phyloP scores from a whole-genome alignment of 2,329 filamentous ascomycete species.

The Pseudogymnoascus verrucosus region DNA sequence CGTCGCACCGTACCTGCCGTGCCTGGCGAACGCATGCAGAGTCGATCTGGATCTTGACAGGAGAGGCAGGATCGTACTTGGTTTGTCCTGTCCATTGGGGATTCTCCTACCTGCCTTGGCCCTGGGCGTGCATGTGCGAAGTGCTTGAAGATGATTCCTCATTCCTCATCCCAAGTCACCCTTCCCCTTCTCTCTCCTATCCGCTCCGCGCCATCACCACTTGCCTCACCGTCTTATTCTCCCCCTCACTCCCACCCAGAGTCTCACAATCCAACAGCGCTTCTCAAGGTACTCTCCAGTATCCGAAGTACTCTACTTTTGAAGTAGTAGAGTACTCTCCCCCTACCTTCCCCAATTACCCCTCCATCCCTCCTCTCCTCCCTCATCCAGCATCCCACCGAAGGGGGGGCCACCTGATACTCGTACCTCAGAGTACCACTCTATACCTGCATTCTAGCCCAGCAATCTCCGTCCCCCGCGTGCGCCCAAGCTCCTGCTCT shows the following conservation, averaged over 20 bases:
- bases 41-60: conserved; percentile 5
- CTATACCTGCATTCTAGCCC: background rate
- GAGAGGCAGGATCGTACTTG: conserved; percentile 1
- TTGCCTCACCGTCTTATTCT: background rate
- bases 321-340: background rate
- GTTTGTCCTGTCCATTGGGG: background rate
- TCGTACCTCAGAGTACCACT: background rate
- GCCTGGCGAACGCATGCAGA: conserved; percentile 1
- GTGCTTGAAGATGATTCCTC: background rate
- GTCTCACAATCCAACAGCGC: background rate
- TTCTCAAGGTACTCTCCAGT: background rate
- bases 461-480: conserved; percentile 6
- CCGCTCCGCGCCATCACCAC: background rate
- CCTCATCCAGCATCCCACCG: background rate
- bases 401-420: background rate
- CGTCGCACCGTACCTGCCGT: background rate
- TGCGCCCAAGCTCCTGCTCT: conserved; percentile 3
- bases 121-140: background rate
- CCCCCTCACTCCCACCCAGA: background rate
- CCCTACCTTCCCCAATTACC: background rate
- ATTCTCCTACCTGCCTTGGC: background rate
- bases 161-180: background rate
- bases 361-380: conserved; percentile 1
- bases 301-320: background rate
- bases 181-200: background rate